These are phyloP conservation scores for Suillus decipiens DNA, from an alignment of 768 basidiomycete species.

Conservation along the genomic window DNA sequence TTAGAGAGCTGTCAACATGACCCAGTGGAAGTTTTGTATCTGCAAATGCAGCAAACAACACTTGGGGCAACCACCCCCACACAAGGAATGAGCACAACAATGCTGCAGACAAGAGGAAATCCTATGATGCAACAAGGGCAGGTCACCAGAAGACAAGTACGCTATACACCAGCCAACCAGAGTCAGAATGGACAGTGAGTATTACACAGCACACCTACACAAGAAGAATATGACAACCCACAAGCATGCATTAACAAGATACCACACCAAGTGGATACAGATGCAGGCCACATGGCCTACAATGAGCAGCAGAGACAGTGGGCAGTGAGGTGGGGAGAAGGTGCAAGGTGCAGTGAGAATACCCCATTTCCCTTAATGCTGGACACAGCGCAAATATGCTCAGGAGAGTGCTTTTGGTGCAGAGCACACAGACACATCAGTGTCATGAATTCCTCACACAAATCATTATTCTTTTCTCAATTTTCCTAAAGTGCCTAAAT, in stretches of 20 bases:
- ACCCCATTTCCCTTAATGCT: not conserved
- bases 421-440: not conserved
- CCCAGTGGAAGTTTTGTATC: too few relatives aligned
- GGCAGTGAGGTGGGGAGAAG: not conserved
- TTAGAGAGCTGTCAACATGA: not conserved
- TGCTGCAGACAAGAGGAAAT: too few relatives aligned
- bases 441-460: too few relatives aligned
- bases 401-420: not conserved
- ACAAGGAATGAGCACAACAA: too few relatives aligned
- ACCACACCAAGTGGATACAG: not conserved
- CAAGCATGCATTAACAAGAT: not conserved
- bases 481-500: too few relatives aligned
- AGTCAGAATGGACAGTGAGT: not conserved
- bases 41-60: too few relatives aligned
- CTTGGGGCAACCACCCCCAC: too few relatives aligned
- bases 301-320: not conserved
- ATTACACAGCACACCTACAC: too few relatives aligned
- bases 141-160: not conserved
- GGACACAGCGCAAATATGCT: not conserved
- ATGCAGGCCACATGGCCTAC: not conserved
- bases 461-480: too few relatives aligned
- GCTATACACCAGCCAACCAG: not conserved
- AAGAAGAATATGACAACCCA: too few relatives aligned
- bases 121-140: not conserved
- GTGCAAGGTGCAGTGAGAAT: not conserved